These are phyloP conservation scores for Xylariomycetidae sp. DNA, from an alignment of 2,329 filamentous ascomycete genomes.

Conservation along the genomic window DNA sequence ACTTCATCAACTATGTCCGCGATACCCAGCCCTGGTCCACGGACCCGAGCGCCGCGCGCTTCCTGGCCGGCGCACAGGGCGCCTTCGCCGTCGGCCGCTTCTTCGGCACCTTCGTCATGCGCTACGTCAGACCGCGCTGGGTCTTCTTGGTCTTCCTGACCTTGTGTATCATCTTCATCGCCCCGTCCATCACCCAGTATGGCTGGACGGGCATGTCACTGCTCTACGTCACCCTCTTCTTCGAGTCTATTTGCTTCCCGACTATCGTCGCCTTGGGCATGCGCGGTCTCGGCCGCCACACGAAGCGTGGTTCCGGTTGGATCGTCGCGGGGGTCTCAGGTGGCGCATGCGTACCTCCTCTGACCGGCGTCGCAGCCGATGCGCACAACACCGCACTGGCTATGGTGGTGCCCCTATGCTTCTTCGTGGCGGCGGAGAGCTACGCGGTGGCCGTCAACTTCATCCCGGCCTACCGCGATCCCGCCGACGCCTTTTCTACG, in stretches of 20 bases:
- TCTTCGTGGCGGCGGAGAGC: conserved; percentile 52
- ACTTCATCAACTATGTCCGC: conserved; percentile 71
- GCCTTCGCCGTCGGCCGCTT: conserved; percentile 71
- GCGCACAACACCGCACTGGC: conserved; percentile 52
- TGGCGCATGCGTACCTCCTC: conserved; percentile 68
- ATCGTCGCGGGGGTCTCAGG: conserved; percentile 68
- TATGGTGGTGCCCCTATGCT: conserved; percentile 62
- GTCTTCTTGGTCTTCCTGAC: conserved; percentile 65
- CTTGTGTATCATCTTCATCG: conserved; percentile 59
- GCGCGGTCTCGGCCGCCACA: conserved; percentile 69
- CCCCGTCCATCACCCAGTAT: conserved; percentile 41
- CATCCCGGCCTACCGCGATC: conserved; percentile 55
- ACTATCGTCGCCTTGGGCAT: conserved; percentile 76
- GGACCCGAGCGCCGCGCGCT: conserved; percentile 53
- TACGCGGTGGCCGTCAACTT: conserved; percentile 64
- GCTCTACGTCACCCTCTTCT: conserved; percentile 69
- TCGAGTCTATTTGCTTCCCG: conserved; percentile 76
- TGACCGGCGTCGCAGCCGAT: conserved; percentile 66
- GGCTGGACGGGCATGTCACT: conserved; percentile 51
- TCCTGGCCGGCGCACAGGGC: conserved; percentile 71
- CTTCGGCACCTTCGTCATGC: conserved; percentile 62
- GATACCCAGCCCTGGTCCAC: conserved; percentile 52
- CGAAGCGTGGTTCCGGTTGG: conserved; percentile 70
- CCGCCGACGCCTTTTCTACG: conserved; percentile 54
- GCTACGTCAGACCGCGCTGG: conserved; percentile 58